These are phyloP conservation scores for Mallotus japonicus DNA, from an alignment of 441 rosid genomes.

Conservation along the genomic window DNA sequence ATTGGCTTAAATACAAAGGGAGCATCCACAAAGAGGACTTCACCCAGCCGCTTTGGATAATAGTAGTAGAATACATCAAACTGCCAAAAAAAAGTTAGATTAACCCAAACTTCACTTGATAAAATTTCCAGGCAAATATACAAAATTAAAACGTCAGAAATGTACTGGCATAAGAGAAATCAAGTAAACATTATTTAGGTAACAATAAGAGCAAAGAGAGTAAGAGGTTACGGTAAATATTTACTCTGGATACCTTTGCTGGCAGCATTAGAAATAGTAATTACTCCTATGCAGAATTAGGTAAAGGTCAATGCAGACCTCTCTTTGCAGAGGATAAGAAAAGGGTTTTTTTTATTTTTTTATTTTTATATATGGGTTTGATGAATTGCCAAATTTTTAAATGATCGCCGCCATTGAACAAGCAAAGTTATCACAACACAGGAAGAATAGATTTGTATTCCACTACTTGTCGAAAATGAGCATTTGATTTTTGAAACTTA, in stretches of 20 bases:
- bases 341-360: neutral
- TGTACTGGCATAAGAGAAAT: slow-evolving; percentile 7
- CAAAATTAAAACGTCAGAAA: neutral
- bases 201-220: neutral
- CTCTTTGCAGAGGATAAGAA: too few species aligned
- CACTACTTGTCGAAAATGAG: slow-evolving; percentile 7
- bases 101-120: slow-evolving; percentile 13
- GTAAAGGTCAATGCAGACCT: too few species aligned
- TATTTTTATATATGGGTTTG: too few species aligned
- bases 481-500: slow-evolving; percentile 28
- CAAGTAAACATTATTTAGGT: neutral
- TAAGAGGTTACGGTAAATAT: neutral
- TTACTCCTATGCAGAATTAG: too few species aligned
- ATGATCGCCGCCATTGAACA: neutral
- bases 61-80: slow-evolving; percentile 87
- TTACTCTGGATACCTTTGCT: neutral
- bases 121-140: slow-evolving; percentile 13
- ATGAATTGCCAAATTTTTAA: neutral
- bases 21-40: slow-evolving; percentile 92
- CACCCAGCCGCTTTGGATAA: slow-evolving; percentile 82
- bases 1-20: slow-evolving; percentile 83
- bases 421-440: slow-evolving; percentile 3
- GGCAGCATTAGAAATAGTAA: neutral
- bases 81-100: slow-evolving; percentile 43
- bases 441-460: neutral